These are phyloP conservation scores for Sungouiella blattae DNA, from an alignment of 805 yeast species.

Conservation along the genomic window DNA sequence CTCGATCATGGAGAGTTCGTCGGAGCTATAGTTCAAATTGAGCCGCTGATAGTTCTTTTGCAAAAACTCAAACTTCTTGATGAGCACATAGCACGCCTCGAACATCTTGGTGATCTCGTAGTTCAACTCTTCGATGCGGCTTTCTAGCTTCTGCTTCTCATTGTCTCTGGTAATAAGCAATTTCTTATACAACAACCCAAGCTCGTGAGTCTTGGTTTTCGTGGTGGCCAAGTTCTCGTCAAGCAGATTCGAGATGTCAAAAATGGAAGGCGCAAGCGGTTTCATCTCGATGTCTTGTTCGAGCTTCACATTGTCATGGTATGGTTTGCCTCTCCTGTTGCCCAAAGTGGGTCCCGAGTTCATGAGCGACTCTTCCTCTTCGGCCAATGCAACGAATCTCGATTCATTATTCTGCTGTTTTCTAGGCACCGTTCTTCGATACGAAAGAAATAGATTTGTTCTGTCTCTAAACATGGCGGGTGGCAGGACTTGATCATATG, in stretches of 20 bases:
- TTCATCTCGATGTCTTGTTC: conserved; percentile 52
- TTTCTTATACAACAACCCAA: conserved; percentile 72
- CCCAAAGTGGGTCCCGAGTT: conserved; percentile 15
- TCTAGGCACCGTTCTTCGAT: conserved; percentile 85
- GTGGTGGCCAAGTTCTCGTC: conserved; percentile 59
- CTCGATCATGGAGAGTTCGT: conserved; percentile 63
- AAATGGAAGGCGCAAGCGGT: conserved; percentile 71
- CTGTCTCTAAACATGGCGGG: conserved; percentile 80
- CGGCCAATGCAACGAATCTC: conserved; percentile 39
- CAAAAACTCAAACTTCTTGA: conserved; percentile 57
- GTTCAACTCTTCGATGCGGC: conserved; percentile 74
- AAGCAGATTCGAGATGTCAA: conserved; percentile 68
- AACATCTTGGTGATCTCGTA: conserved; percentile 70
- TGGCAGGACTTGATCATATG: too few relatives aligned
- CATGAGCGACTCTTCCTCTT: conserved; percentile 62
- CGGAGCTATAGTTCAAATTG: conserved; percentile 34
- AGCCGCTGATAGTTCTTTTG: conserved; percentile 39
- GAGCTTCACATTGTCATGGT: conserved; percentile 14
- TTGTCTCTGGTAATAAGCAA: conserved; percentile 83
- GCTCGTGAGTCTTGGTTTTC: conserved; percentile 50
- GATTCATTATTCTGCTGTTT: conserved; percentile 6
- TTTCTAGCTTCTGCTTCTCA: conserved; percentile 74
- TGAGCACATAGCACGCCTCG: conserved; percentile 72
- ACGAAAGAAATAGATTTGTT: conserved; percentile 86
- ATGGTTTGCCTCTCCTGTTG: background rate